These are phyloP conservation scores for Picea abies DNA, from an alignment of 83 land plant genomes.

Conservation along the genomic window DNA sequence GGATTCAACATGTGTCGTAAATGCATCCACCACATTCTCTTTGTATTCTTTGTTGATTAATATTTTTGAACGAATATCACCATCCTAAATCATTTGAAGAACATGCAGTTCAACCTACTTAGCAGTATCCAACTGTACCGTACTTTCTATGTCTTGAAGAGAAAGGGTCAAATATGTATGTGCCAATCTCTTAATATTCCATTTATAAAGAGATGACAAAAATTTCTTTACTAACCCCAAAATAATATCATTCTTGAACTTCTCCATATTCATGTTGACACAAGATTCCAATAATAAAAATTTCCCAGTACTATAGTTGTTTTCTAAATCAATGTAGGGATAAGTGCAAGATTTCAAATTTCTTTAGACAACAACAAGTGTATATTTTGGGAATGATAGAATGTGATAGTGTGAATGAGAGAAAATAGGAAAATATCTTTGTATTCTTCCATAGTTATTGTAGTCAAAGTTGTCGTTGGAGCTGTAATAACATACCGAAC, in stretches of 20 bases:
- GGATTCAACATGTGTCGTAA: no score
- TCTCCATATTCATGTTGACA: conserved; percentile 59
- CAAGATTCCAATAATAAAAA: conserved; percentile 63
- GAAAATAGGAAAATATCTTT: no score
- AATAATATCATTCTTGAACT: conserved; percentile 86
- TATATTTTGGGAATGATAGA: no score
- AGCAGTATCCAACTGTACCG: conserved; percentile 80
- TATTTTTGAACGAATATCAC: no score
- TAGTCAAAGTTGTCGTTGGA: no score
- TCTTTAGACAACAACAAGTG: no score
- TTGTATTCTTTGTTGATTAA: no score
- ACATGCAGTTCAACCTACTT: conserved; percentile 97
- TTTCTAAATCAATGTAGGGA: conserved; percentile 75
- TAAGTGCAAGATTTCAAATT: no score
- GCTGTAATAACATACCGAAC: no score
- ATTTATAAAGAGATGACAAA: conserved; percentile 82
- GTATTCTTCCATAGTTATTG: no score
- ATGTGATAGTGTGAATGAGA: no score
- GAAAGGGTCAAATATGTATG: conserved; percentile 96
- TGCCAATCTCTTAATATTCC: conserved; percentile 93
- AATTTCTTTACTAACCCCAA: conserved; percentile 96
- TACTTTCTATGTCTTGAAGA: conserved; percentile 92
- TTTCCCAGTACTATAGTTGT: conserved; percentile 59
- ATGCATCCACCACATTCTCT: no score
- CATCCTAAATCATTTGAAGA: conserved; percentile 62